Percentiles rank a stretch among this genome's conserved stretches.
Evolutionary conservation across 73 alveolate species (phyloP).

Genomic region (Blepharisma stoltei): DNA sequence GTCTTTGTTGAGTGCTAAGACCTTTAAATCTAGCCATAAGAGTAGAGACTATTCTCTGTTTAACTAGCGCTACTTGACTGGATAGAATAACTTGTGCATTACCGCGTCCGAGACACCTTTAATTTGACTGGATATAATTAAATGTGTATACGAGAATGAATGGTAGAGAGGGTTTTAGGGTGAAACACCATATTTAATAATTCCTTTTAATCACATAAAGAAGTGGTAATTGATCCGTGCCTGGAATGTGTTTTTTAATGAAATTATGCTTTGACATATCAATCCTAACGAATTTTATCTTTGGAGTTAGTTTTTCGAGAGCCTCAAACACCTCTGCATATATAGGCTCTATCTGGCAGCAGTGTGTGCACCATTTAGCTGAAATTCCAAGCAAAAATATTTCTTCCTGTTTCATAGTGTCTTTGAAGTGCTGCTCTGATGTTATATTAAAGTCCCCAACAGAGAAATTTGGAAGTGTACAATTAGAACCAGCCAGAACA

Average conservation of each 20-base stretch:
- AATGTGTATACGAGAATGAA: no score
- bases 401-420: neutral
- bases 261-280: neutral
- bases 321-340: neutral
- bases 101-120: no score
- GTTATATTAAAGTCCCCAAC: constrained; percentile 24
- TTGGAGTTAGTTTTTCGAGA: neutral
- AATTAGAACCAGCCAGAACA: neutral
- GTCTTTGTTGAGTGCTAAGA: no score
- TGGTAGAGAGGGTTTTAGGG: no score
- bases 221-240: neutral
- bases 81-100: no score
- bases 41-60: no score
- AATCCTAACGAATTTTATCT: neutral
- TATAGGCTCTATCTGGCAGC: constrained; percentile 21
- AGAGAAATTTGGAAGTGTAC: neutral
- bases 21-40: no score
- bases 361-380: constrained; percentile 29
- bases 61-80: no score
- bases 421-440: constrained; percentile 19
- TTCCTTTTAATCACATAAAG: neutral
- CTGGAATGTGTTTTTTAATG: neutral
- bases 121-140: no score
- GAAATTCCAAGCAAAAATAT: constrained; percentile 16
- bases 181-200: no score